Evolutionary conservation across 2,329 filamentous ascomycete genomes (phyloP), one percentile per base, ranked within the genome.

Genomic region (Arthroderma uncinatum): DNA sequence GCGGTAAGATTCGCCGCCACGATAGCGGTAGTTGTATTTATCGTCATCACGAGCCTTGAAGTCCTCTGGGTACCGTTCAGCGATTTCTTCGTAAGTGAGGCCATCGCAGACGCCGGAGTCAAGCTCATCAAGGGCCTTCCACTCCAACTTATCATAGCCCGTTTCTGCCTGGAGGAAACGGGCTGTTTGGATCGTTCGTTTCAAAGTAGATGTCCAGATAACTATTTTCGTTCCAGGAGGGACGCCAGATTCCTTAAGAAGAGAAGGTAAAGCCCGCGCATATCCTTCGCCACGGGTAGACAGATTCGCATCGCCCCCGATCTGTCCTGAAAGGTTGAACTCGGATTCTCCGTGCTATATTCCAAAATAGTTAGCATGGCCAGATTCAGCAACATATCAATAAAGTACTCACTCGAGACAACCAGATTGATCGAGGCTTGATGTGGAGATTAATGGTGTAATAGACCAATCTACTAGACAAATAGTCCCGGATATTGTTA

Each of bases 21-120:
- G 86, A 74, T 98, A 98, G 58, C 93, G 89, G 75, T 98, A 98
- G 76, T 98, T 97, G 82, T 97, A 97, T 74, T 98, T 98, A 78
- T 98, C 93, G 64, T 95, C 89, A 71, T 98, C 93, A 61, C 93
- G 89, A 34, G 92, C 90, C 53, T 84, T 83, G 74, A 98, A 98
- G 74, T 98, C 93, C 64, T 96, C 91, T 0, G 93, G 93, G 69
- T 89, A 97, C 56, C 81, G 77, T 66, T 94, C 83, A 66, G 93
- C 89, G 68, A 98, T 97, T 69, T 98, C 87, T 67, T 89, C 88
- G 71, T 96, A 96, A 1, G 93, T 98, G 70, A 97, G 83, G 56
- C 92, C 91, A 66, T 98, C 93, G 74, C 93, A 98, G 52, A 97
- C 89, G 54, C 93, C 93, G 1, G 89, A 91, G 71, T 98, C 93